phyloP scores from a whole-genome alignment of 2,329 filamentous ascomycete genomes.

The Diaporthe vexans region DNA sequence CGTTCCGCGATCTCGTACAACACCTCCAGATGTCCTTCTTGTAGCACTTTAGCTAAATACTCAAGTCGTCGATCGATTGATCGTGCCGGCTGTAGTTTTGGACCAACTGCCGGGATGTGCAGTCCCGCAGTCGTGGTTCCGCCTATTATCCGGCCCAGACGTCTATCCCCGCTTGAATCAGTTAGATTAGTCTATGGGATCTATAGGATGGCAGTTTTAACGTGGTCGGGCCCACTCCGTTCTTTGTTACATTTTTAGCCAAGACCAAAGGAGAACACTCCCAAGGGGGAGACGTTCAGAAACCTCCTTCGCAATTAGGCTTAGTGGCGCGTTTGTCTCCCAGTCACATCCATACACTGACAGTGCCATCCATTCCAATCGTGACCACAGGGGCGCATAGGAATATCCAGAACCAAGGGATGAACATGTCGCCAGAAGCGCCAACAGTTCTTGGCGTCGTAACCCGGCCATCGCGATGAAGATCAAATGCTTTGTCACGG shows the following conservation, averaged over 20 bases:
- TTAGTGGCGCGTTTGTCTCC: background rate
- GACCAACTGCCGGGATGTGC: conserved; percentile 15
- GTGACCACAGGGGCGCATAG: background rate
- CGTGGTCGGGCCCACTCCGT: conserved; percentile 7
- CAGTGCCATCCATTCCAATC: conserved; percentile 18
- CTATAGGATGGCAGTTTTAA: background rate
- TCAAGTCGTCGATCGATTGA: background rate
- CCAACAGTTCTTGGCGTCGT: background rate
- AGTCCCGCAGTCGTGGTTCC: conserved; percentile 1
- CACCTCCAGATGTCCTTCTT: no score
- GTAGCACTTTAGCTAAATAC: background rate
- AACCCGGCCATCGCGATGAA: background rate
- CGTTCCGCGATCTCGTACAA: background rate
- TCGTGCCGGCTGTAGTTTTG: background rate
- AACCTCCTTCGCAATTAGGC: conserved; percentile 11
- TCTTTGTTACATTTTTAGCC: conserved; percentile 16
- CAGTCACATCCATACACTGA: conserved; percentile 15
- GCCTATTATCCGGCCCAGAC: conserved; percentile 7
- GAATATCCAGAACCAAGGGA: background rate
- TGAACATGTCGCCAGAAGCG: conserved; percentile 20
- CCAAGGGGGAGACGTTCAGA: background rate
- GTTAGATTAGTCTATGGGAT: background rate
- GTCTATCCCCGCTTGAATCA: conserved; percentile 10
- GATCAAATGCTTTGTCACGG: conserved; percentile 20
- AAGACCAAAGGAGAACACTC: background rate